Conservation (phyloP, 2,329 filamentous ascomycete species). For the Monosporascus sp. region DNA sequence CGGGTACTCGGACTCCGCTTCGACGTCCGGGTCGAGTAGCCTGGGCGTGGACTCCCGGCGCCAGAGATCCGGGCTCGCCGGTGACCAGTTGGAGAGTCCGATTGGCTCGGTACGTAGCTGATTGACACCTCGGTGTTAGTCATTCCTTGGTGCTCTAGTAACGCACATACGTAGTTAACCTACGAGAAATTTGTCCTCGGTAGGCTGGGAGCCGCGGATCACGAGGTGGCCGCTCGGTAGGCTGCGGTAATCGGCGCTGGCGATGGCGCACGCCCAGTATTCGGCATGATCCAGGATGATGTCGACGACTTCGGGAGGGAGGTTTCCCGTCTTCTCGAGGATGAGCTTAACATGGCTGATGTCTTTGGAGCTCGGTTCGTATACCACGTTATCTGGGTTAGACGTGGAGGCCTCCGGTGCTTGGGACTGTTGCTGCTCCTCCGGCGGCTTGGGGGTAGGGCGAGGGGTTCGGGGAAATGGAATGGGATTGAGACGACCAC, state of each 20-base stretch:
- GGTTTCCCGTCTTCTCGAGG: conserved; percentile 34
- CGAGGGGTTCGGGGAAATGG: neutral
- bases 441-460: neutral
- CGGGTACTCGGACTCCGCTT: conserved; percentile 24
- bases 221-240: conserved; percentile 2
- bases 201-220: conserved; percentile 10
- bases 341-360: conserved; percentile 43
- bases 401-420: conserved; percentile 1
- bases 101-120: conserved; percentile 37
- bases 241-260: conserved; percentile 23
- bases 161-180: conserved; percentile 9
- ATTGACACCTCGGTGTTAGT: neutral
- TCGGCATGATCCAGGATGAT: conserved; percentile 53
- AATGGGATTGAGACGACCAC: conserved; percentile 7
- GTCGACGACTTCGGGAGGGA: conserved; percentile 53
- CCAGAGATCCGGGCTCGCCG: conserved; percentile 17
- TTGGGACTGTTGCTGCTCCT: neutral
- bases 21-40: conserved; percentile 7
- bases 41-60: conserved; percentile 2
- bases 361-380: conserved; percentile 31
- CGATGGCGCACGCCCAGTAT: conserved; percentile 52
- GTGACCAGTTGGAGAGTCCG: conserved; percentile 29
- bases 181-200: conserved; percentile 37
- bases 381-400: conserved; percentile 5
- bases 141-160: neutral